Evolutionary conservation across 306 rosid genomes (phyloP), one percentile per base, ranked within the genome.

Genomic region (Sicyos baderoa): DNA sequence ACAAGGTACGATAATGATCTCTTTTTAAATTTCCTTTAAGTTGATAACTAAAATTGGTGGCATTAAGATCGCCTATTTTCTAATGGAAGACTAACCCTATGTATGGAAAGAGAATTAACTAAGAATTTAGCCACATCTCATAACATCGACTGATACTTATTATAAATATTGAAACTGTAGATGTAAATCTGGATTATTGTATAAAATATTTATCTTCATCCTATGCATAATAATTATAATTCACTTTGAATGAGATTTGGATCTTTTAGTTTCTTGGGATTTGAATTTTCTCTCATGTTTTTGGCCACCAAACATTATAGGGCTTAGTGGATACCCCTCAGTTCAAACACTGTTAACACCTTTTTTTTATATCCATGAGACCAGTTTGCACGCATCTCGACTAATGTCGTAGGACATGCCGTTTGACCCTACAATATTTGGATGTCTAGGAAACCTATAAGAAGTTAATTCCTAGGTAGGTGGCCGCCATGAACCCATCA

Each of bases 1-100:
- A 89, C 97, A 11, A 94, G 95, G 97, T 94, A 84, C 73, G 70
- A 7, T 23, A 57, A 14, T 52, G 23, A 75, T 35, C 74, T 12
- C 21, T 25, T 17, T 29, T 9, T 76, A 68, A 54, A 17, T 59
- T 62, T 37, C 47, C 54, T 66, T 67, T 32, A 17, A 62, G 73
- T 47, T 76, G 7, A 10, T 74, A 50, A 50, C 15, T 29, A 29
- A 29, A 29, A 29, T 7, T 45, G 13, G 48, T 44, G 54, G 52
- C 51, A 63, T 63, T 6, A 11, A 63, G 17, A 11, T 63, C 9
- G 1, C 14, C 48, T 18, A 10, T 12, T 65, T 45, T 40, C 54
- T 13, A 14, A 44, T 54, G 23, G 7, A 45, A 65, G 54, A 21
- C 17, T 45, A 7, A 22, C 37, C 57, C 25, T 67, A 48, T 48